Percentiles rank a stretch among this genome's conserved stretches.
phyloP scores from a whole-genome alignment of 2,329 filamentous ascomycete species.

The Xylaria sp. region DNA sequence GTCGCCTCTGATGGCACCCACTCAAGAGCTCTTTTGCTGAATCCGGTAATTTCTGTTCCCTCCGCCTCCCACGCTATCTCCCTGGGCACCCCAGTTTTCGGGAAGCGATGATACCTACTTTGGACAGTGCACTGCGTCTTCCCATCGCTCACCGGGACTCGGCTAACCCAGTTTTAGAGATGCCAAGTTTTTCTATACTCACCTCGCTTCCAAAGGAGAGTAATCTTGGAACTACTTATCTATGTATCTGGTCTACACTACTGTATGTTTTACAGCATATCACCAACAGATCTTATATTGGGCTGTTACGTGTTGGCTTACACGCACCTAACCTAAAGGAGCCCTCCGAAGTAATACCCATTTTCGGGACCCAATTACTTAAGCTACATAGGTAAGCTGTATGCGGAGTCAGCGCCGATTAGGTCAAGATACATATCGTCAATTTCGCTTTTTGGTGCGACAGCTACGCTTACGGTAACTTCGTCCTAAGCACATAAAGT shows the following conservation, averaged over 20 bases:
- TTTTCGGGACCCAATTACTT: not conserved
- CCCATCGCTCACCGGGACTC: not conserved
- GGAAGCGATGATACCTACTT: too few species aligned
- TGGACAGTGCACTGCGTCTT: too few species aligned
- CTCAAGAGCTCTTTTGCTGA: conserved; percentile 18
- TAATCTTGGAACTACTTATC: not conserved
- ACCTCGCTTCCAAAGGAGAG: not conserved
- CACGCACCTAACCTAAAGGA: not conserved
- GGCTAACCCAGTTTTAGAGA: not conserved
- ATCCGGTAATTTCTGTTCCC: conserved; percentile 19
- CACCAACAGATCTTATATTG: not conserved
- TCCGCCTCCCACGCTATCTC: too few species aligned
- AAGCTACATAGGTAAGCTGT: not conserved
- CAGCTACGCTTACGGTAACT: too few species aligned
- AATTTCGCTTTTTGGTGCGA: too few species aligned
- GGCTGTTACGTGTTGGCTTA: too few species aligned
- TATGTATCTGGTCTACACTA: too few species aligned
- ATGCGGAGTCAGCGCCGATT: not conserved
- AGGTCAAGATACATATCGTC: too few species aligned
- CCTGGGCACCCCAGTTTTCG: too few species aligned
- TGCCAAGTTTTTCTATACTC: not conserved
- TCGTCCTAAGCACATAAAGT: too few species aligned
- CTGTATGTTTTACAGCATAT: too few species aligned
- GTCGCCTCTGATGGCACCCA: not conserved
- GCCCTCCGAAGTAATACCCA: not conserved